Base-by-base conservation (phyloP, 2,329 filamentous ascomycete genomes). In the Xylaria sp. region DNA sequence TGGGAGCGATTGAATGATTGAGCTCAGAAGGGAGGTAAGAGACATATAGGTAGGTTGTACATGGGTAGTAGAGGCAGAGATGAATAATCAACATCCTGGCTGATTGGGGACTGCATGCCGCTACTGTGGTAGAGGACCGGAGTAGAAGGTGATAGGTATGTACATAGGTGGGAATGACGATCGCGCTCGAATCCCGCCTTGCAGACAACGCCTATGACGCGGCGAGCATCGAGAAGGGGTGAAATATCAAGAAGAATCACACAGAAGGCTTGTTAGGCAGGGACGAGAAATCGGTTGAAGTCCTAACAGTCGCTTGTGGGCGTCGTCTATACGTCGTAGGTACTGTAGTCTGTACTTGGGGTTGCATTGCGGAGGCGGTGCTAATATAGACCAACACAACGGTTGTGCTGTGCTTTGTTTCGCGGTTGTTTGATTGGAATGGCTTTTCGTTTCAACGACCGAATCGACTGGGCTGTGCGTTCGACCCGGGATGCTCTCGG, bases 381-480 rank as follows among this genome's bases (percentile, higher is more conserved):
- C 11, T 34, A 34, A 34, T 13, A 34, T 34, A 34, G 29, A 34
- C 29, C 29, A 34, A 34, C 29, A 34, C 29, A 34, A 34, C 29
- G 8, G 11, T 34, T 7, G 29, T 34, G 29, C 11, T 34, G 29
- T 34, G 29, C 29, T 34, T 47, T 51, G 53, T 54, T 57, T 57
- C 57, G 54, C 51, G 19, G 42, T 50, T 51, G 55, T 54, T 58
- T 55, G 54, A 53, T 51, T 57, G 41, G 49, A 44, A 45, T 44
- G 34, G 18, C 39, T 50, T 47, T 50, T 44, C 49, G 57, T 60
- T 60, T 60, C 57, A 53, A 54, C 57, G 48, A 52, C 48, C 42
- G 16, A 13, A 46, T 39, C 44, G 39, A 20, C 39, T 46, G 7
- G n/a, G 39, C 34, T 45, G 45, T 42, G 50, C 39, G 41, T 43